Conservation (phyloP, 2,329 filamentous ascomycete genomes). For the Sporothrix phasma region DNA sequence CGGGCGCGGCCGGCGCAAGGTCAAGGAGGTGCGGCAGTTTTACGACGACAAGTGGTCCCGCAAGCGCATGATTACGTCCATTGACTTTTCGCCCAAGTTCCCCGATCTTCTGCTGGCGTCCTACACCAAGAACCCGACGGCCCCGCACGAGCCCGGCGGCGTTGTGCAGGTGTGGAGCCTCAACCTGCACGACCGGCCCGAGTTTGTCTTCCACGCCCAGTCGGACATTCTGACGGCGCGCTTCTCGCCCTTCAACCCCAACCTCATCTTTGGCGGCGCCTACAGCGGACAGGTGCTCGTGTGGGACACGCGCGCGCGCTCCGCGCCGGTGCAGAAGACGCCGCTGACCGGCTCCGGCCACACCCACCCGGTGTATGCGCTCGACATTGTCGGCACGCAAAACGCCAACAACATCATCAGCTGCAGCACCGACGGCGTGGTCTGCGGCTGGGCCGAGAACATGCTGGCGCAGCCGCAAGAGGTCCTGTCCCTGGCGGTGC, state of each 20-base stretch:
- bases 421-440: conserved; percentile 89
- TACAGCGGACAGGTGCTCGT: conserved; percentile 94
- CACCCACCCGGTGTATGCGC: conserved; percentile 90
- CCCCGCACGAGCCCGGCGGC: conserved; percentile 86
- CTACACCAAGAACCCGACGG: conserved; percentile 94
- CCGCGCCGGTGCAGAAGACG: conserved; percentile 88
- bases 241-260: conserved; percentile 97
- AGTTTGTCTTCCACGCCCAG: conserved; percentile 93
- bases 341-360: conserved; percentile 90
- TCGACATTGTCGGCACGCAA: conserved; percentile 93
- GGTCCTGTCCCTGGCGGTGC: conserved; percentile 76
- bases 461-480: conserved; percentile 97
- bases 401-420: conserved; percentile 99
- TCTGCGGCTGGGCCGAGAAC: conserved; percentile 95
- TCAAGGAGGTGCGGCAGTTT: conserved; percentile 86
- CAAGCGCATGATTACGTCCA: conserved; percentile 91
- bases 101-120: conserved; percentile 86
- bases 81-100: conserved; percentile 93
- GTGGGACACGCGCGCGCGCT: conserved; percentile 90
- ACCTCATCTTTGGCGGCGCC: conserved; percentile 87
- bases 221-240: conserved; percentile 92
- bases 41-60: conserved; percentile 94
- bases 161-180: conserved; percentile 95
- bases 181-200: conserved; percentile 85
- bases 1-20: conserved; percentile 60